Percentiles rank a stretch among this genome's conserved stretches.
phyloP scores from a whole-genome alignment of 306 rosid genomes.

The Ammopiptanthus mongolicus region DNA sequence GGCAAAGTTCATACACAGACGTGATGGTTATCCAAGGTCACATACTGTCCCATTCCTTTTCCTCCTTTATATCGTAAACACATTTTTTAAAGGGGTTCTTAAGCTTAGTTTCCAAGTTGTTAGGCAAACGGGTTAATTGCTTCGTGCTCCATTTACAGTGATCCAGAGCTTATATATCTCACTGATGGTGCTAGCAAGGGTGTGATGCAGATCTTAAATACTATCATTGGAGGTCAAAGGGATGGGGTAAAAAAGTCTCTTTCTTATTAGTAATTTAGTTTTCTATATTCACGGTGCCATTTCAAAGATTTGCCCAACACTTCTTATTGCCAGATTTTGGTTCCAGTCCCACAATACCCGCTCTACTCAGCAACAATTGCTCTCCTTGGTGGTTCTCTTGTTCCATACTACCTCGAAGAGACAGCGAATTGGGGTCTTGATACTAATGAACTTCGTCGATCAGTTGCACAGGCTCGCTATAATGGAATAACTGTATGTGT shows the following conservation, averaged over 20 bases:
- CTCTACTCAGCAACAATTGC: slow-evolving; percentile 94
- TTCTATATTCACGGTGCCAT: background rate
- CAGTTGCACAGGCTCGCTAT: slow-evolving; percentile 69
- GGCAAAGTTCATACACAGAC: slow-evolving; percentile 83
- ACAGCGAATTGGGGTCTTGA: slow-evolving; percentile 99
- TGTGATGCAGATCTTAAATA: slow-evolving; percentile 92
- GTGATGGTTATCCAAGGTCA: slow-evolving; percentile 98
- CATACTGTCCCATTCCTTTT: background rate
- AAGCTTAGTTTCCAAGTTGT: slow-evolving; percentile 25
- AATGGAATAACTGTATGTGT: slow-evolving; percentile 72
- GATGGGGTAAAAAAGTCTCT: slow-evolving; percentile 75
- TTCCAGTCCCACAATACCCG: slow-evolving; percentile 99
- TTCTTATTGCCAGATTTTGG: slow-evolving; percentile 67
- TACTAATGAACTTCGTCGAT: slow-evolving; percentile 58
- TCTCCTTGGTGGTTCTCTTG: slow-evolving; percentile 87
- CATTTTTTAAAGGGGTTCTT: background rate
- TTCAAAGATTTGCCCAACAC: slow-evolving; percentile 16
- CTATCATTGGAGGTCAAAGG: slow-evolving; percentile 69
- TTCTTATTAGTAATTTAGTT: background rate
- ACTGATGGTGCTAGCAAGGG: slow-evolving; percentile 99
- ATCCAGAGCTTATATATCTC: slow-evolving; percentile 91
- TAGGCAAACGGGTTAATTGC: slow-evolving; percentile 15
- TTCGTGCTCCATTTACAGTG: slow-evolving; percentile 51
- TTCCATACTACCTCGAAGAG: slow-evolving; percentile 98
- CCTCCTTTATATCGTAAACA: background rate